Evolutionary conservation across 2,329 filamentous ascomycete species (phyloP).

Genomic region (Botrytis byssoidea): DNA sequence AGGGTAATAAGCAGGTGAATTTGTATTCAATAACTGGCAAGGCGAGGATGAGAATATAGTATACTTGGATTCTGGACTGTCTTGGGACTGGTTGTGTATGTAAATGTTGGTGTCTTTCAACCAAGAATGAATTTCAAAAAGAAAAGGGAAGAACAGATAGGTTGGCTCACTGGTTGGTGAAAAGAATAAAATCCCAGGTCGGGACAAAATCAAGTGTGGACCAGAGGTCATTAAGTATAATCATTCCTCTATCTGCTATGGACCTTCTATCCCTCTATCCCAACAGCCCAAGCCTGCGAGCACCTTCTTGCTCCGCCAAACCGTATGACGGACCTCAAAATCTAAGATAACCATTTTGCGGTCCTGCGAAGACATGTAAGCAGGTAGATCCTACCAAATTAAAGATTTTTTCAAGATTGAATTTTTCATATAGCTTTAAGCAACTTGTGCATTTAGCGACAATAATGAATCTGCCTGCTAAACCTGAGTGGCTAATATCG

Average conservation of each 20-base stretch:
- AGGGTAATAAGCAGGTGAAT: not conserved
- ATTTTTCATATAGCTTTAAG: not conserved
- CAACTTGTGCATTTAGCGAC: not conserved
- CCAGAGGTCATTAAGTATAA: not conserved
- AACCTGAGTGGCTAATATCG: not conserved
- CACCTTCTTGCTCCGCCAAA: not conserved
- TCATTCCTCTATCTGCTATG: not conserved
- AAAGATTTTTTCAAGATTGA: not conserved
- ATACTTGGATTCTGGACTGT: not conserved
- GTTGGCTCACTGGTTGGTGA: not conserved
- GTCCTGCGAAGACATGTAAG: not conserved
- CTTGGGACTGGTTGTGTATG: not conserved
- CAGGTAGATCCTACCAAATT: not conserved
- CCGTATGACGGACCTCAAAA: not conserved
- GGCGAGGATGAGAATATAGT: not conserved
- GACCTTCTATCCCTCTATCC: not conserved
- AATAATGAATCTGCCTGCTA: not conserved
- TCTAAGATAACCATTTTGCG: not conserved
- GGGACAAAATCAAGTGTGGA: not conserved
- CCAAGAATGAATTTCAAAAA: not conserved
- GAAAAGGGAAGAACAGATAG: not conserved
- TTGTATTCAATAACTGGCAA: not conserved
- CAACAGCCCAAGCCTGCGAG: not conserved
- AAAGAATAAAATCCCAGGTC: not conserved
- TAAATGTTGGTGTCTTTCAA: not conserved